These are phyloP conservation scores for Crithidia thermophila DNA, from an alignment of 208 protist genomes.

Conservation along the genomic window DNA sequence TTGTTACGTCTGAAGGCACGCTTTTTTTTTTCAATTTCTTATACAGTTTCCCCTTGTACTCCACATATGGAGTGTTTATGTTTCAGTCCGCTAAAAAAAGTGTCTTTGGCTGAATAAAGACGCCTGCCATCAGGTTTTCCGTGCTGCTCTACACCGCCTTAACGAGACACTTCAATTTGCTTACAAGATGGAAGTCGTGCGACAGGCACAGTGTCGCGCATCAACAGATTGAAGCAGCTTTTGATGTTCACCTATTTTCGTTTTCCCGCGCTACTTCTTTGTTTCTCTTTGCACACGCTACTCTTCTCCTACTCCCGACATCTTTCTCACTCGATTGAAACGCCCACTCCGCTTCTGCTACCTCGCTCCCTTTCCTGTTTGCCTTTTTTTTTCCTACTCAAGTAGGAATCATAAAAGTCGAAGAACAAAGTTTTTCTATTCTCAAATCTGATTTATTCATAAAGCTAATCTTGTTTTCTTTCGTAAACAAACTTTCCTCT, in stretches of 20 bases:
- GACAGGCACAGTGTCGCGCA: no score
- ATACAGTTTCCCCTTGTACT: no score
- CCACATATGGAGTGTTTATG: no score
- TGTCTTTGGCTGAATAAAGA: no score
- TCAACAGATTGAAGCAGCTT: no score
- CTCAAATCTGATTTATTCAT: conserved; percentile 3
- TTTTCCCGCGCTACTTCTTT: neutral
- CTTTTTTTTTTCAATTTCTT: no score
- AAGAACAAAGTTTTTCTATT: neutral
- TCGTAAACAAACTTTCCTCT: neutral
- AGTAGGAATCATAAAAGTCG: conserved; percentile 8
- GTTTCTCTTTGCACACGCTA: neutral
- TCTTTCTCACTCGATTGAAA: neutral
- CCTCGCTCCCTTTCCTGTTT: neutral
- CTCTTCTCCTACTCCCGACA: neutral
- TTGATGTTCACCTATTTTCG: conserved; percentile 15
- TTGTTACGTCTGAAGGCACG: no score
- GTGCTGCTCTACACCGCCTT: no score
- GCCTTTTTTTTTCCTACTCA: neutral
- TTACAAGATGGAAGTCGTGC: no score
- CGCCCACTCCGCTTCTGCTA: neutral
- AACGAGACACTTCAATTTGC: no score
- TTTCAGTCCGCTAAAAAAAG: no score
- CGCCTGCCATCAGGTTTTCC: no score
- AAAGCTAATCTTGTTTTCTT: conserved; percentile 14